These are phyloP conservation scores for Thielaviopsis euricoi DNA, from an alignment of 2,329 filamentous ascomycete species.

Conservation along the genomic window DNA sequence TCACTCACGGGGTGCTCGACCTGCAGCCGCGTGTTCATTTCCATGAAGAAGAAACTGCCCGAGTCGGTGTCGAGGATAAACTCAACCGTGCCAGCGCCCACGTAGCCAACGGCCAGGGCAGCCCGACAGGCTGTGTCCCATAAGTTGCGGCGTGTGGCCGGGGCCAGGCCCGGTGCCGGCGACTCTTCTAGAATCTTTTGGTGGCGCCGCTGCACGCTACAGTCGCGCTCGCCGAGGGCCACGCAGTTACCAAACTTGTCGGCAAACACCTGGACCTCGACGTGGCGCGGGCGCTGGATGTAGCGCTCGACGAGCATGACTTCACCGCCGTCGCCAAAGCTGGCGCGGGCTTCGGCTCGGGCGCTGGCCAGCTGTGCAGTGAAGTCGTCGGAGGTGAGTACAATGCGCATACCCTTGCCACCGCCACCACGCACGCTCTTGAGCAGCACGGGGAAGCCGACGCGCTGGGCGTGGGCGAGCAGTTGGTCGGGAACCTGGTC, in stretches of 20 bases:
- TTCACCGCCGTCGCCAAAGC: constrained; percentile 65
- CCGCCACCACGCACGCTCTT: constrained; percentile 72
- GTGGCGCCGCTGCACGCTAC: constrained; percentile 70
- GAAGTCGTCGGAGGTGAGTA: constrained; percentile 52
- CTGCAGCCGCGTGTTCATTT: constrained; percentile 78
- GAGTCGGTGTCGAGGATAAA: constrained; percentile 76
- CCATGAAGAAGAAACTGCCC: constrained; percentile 68
- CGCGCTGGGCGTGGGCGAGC: constrained; percentile 52
- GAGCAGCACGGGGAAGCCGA: constrained; percentile 53
- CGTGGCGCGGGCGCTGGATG: constrained; percentile 62
- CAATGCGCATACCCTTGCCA: constrained; percentile 73
- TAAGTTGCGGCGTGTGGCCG: constrained; percentile 40
- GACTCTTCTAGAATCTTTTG: constrained; percentile 88
- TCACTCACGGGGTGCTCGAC: constrained; percentile 89
- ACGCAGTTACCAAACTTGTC: constrained; percentile 65
- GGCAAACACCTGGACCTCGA: constrained; percentile 83
- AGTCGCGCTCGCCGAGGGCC: constrained; percentile 76
- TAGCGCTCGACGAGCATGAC: constrained; percentile 77
- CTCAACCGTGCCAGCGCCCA: constrained; percentile 79
- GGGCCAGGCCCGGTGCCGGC: constrained; percentile 53
- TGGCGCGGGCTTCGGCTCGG: constrained; percentile 56
- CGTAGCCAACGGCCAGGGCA: constrained; percentile 64
- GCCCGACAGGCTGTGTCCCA: constrained; percentile 51
- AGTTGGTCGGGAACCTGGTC: constrained; percentile 55
- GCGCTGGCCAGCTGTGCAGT: constrained; percentile 53